Percentiles rank a stretch among this genome's conserved stretches.
These are phyloP conservation scores for Penicillium sp. DNA, from an alignment of 2,329 filamentous ascomycete genomes.

Conservation along the genomic window DNA sequence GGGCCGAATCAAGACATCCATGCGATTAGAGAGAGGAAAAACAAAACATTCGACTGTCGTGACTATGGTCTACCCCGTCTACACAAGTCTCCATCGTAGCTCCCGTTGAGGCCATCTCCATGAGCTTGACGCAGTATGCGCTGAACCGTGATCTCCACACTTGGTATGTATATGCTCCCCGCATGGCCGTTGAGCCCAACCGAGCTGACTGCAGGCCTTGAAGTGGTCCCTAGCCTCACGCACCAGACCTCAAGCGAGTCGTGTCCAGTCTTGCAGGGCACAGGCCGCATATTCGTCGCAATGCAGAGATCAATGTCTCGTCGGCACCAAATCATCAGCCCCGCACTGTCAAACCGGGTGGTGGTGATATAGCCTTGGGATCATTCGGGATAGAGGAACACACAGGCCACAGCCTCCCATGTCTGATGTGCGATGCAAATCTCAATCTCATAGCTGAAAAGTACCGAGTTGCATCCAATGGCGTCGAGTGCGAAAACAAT, in stretches of 20 bases:
- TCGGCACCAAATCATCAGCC: not conserved
- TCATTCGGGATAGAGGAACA: not conserved
- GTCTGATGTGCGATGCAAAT: conserved; percentile 1
- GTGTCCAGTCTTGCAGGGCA: not conserved
- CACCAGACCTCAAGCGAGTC: not conserved
- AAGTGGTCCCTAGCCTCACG: conserved; percentile 4
- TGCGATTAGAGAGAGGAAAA: too few relatives aligned
- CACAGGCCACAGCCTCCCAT: not conserved
- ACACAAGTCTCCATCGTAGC: not conserved
- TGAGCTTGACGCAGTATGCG: conserved; percentile 10
- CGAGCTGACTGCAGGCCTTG: conserved; percentile 5
- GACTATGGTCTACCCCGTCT: too few relatives aligned
- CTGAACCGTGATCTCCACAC: conserved; percentile 1
- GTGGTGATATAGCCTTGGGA: not conserved
- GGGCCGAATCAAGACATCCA: too few relatives aligned
- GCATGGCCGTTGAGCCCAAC: conserved; percentile 5
- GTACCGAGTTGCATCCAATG: conserved; percentile 1
- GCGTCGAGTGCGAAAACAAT: not conserved
- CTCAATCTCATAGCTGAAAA: conserved; percentile 2
- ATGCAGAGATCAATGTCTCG: not conserved
- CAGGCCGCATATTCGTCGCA: not conserved
- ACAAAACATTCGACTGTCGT: too few relatives aligned
- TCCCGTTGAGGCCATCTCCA: not conserved
- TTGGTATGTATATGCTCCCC: conserved; percentile 4
- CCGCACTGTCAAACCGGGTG: not conserved